Evolutionary conservation across 176 grass and related monocot genomes (phyloP).

Genomic region (maize (Zea mays)): DNA sequence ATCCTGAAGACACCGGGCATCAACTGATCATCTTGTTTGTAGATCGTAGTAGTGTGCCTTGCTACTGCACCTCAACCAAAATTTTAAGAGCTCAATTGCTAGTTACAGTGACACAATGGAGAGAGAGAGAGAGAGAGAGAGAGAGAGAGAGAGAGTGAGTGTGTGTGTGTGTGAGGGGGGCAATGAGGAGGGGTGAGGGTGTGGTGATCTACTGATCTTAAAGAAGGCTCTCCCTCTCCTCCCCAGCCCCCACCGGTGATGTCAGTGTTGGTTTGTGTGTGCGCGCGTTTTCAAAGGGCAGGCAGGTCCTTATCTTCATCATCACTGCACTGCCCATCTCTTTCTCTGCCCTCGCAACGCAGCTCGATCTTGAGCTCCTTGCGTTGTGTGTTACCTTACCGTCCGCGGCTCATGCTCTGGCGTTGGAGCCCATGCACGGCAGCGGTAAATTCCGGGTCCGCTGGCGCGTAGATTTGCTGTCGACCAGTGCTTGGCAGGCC

Average conservation of each 20-base stretch:
- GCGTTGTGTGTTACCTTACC: conserved; percentile 14
- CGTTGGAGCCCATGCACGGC: conserved; percentile 12
- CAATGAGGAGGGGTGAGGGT: conserved; percentile 26
- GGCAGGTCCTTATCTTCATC: no score
- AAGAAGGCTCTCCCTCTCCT: conserved; percentile 33
- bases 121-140: neutral
- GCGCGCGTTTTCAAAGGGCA: conserved; percentile 44
- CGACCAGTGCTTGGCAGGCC: conserved; percentile 7
- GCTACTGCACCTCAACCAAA: conserved; percentile 16
- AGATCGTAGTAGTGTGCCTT: neutral
- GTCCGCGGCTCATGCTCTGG: no score
- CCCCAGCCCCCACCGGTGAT: conserved; percentile 17
- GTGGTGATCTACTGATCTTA: conserved; percentile 55
- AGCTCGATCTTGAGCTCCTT: neutral
- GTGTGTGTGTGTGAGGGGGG: no score
- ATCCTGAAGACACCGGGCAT: conserved; percentile 18
- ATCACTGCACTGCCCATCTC: conserved; percentile 15
- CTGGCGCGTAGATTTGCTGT: conserved; percentile 31
- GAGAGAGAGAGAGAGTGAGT: neutral
- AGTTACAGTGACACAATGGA: neutral
- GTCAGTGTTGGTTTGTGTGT: conserved; percentile 51
- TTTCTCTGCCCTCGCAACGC: conserved; percentile 16
- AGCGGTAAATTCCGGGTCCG: conserved; percentile 14
- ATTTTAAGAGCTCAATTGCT: neutral
- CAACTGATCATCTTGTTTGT: neutral